Evolutionary conservation across 768 basidiomycete genomes (phyloP).

Genomic region (Kwoniella mangroviensis): DNA sequence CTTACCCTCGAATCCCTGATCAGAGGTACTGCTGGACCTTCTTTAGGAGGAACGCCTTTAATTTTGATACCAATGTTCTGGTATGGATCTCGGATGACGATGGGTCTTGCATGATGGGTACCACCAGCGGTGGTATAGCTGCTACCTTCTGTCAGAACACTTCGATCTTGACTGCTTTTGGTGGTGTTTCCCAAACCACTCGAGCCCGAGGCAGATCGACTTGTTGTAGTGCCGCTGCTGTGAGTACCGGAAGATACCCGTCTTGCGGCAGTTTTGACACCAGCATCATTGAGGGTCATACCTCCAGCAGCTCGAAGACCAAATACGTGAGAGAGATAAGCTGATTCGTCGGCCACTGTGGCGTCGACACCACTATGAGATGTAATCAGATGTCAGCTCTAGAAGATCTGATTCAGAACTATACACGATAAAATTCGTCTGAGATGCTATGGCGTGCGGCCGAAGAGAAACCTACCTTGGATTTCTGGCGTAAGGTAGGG

Average conservation of each 20-base stretch:
- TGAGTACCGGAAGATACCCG: constrained; percentile 15
- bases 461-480: constrained; percentile 39
- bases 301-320: constrained; percentile 30
- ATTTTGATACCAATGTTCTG: constrained; percentile 31
- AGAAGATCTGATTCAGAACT: not conserved
- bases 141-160: constrained; percentile 16
- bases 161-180: constrained; percentile 5
- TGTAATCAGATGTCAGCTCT: constrained; percentile 12
- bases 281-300: constrained; percentile 1
- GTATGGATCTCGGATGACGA: constrained; percentile 30
- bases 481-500: constrained; percentile 50
- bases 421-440: not conserved
- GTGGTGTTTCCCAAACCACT: not conserved
- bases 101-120: constrained; percentile 12
- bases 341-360: constrained; percentile 37
- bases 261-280: not conserved
- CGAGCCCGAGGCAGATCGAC: constrained; percentile 20
- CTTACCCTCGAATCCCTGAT: constrained; percentile 3
- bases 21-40: not conserved
- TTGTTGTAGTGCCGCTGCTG: constrained; percentile 9
- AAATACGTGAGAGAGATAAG: constrained; percentile 29
- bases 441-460: not conserved
- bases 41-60: constrained; percentile 5
- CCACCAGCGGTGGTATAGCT: constrained; percentile 21
- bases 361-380: constrained; percentile 44